Evolutionary conservation across 371 early-diverging fungal genomes (phyloP).

Genomic region (Caulochytrium protostelioides): DNA sequence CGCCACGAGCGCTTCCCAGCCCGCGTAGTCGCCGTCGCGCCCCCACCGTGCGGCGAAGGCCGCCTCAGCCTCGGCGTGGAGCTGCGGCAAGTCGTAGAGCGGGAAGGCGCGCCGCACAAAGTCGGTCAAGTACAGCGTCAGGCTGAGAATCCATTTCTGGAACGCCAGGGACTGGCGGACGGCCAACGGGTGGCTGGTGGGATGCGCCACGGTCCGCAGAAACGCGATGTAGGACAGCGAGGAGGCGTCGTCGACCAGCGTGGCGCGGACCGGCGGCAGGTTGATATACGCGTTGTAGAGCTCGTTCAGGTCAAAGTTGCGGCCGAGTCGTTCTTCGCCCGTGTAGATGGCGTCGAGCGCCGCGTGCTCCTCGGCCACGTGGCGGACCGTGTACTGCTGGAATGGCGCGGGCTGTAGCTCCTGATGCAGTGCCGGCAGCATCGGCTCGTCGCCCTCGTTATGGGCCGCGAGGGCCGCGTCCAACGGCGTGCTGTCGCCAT

Average conservation of each 20-base stretch:
- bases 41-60: conserved; percentile 45
- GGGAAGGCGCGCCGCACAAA: too few species aligned
- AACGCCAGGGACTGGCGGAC: neutral
- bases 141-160: conserved; percentile 37
- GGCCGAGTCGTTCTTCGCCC: conserved; percentile 73
- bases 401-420: neutral
- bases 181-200: neutral
- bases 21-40: conserved; percentile 1
- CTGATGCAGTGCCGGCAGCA: too few species aligned
- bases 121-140: too few species aligned
- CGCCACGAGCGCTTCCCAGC: neutral
- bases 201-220: neutral
- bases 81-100: too few species aligned
- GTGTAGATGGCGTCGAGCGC: conserved; percentile 67
- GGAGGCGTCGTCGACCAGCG: conserved; percentile 31
- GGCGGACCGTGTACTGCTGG: neutral
- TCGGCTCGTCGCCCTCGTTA: too few species aligned
- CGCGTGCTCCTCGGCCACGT: conserved; percentile 2
- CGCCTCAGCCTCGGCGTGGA: too few species aligned
- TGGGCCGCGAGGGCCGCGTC: too few species aligned
- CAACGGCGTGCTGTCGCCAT: too few species aligned
- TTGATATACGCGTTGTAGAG: conserved; percentile 58
- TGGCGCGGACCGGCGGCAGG: conserved; percentile 45
- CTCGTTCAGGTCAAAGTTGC: conserved; percentile 65
- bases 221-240: conserved; percentile 33